A percentile compares a stretch with the other conserved stretches of the same genome.
These are phyloP conservation scores for Cladophialophora carrionii DNA, from an alignment of 2,329 filamentous ascomycete species.

Conservation along the genomic window DNA sequence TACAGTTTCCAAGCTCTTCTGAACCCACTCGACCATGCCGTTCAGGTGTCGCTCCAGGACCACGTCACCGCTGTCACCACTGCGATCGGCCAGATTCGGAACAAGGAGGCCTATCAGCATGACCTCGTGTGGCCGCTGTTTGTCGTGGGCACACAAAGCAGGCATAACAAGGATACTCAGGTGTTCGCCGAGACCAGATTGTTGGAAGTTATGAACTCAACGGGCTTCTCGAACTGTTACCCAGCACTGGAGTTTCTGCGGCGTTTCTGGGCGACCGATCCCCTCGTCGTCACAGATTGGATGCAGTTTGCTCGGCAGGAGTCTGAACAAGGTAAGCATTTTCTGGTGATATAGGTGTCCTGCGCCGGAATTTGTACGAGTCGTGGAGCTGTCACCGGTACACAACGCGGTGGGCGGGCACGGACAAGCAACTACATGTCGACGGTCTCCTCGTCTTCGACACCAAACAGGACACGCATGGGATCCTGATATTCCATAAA, in stretches of 20 bases:
- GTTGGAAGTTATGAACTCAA: conserved; percentile 26
- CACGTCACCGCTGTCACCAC: conserved; percentile 15
- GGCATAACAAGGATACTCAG: conserved; percentile 19
- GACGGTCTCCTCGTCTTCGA: conserved; percentile 45
- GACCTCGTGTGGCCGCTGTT: conserved; percentile 41
- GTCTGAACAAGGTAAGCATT: conserved; percentile 18
- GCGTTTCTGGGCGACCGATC: conserved; percentile 32
- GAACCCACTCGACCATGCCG: conserved; percentile 22
- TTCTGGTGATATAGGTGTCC: conserved; percentile 27
- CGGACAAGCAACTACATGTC: conserved; percentile 37
- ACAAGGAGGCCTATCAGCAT: conserved; percentile 34
- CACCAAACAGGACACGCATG: conserved; percentile 35
- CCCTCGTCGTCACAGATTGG: conserved; percentile 16
- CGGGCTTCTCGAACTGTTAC: conserved; percentile 29
- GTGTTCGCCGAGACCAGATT: conserved; percentile 22
- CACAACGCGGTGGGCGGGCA: too few species aligned
- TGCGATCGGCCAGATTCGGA: conserved; percentile 22
- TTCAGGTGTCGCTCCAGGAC: conserved; percentile 12
- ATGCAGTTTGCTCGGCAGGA: conserved; percentile 29
- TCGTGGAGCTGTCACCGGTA: neutral
- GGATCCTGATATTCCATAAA: conserved; percentile 39
- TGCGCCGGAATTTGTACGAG: neutral
- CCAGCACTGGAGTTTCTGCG: conserved; percentile 35
- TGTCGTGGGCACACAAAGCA: conserved; percentile 39
- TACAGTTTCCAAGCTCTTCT: conserved; percentile 39